Evolutionary conservation across 176 grass and related monocot genomes (phyloP).

Genomic region (Cenchrus purpureus): DNA sequence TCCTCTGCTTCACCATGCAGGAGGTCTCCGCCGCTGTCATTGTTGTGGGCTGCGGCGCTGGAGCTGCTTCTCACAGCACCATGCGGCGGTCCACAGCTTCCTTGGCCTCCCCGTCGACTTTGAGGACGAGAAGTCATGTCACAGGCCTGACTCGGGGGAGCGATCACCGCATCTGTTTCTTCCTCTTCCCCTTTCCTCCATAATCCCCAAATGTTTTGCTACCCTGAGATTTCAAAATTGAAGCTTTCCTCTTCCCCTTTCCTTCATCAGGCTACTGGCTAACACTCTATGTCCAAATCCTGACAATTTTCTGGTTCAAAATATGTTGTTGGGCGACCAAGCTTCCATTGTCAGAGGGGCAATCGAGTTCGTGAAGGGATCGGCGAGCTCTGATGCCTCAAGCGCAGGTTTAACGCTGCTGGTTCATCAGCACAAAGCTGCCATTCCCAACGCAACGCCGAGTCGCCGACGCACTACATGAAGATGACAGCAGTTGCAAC

Average conservation of each 20-base stretch:
- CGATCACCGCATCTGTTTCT: no score
- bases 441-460: neutral
- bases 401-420: conserved; percentile 14
- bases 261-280: no score
- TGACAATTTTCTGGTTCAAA: no score
- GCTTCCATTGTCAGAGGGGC: conserved; percentile 71
- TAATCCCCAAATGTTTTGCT: neutral
- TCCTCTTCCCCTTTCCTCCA: neutral
- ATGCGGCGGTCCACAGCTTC: conserved; percentile 81
- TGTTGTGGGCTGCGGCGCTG: conserved; percentile 51
- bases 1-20: no score
- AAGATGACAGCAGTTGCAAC: no score
- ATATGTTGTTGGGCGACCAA: conserved; percentile 63
- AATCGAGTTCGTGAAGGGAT: conserved; percentile 69
- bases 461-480: neutral
- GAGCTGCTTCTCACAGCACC: conserved; percentile 57
- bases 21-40: no score
- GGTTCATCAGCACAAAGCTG: conserved; percentile 16
- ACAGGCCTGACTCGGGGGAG: no score
- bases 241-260: neutral
- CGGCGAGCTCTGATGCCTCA: conserved; percentile 69
- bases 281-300: no score
- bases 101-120: conserved; percentile 91
- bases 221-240: neutral
- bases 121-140: conserved; percentile 75